Base-by-base conservation (phyloP, 225 moss, liverwort and hornwort species). In the Takakia lepidozioides region DNA sequence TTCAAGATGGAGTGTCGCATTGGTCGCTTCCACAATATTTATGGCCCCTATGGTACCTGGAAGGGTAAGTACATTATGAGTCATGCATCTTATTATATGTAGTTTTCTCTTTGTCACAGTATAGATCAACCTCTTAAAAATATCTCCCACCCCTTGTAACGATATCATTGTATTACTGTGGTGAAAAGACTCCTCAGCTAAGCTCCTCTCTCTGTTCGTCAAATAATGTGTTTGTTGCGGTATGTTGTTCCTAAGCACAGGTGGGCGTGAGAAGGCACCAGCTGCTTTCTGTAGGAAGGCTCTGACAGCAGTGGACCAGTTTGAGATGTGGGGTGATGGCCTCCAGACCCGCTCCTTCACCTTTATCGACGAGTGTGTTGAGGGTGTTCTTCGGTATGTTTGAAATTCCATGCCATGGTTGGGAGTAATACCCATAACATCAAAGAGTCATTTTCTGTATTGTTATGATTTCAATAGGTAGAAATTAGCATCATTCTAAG, bases 281-380 rank as follows among this genome's bases (percentile, higher is more conserved):
- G 89, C 86, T 70, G 89, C 85, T 3, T 89, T 89, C 49, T 85
- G 83, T 49, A 71, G 89, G 62, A 89, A 89, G 52, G 89, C 85
- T 1, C 68, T 89, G 53, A 89, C 89, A 20, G 80, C 86, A 9
- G 71, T 73, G 1, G 74, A 85, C 39, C 11, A 53, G 1, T 86
- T 86, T 44, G 89, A 89, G 62, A 89, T 89, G 89, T 89, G 89
- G 89, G 89, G 86, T 44, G 86, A 90, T 67, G 86, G 83, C 55
- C 71, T 76, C 47, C 89, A 90, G 63, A 90, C 89, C 0, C 74
- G 83, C 3, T 90, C 89, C 0, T 93, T 93, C 72, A 93, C 93
- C 26, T 93, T 89, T 48, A 93, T 93, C 39, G 88, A 93, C 38
- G 86, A 93, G 65, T 93, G 88, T 56, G 93, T 86, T 2, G 88